These are phyloP conservation scores for Melanogaster broomeanus DNA, from an alignment of 768 basidiomycete genomes.

Conservation along the genomic window DNA sequence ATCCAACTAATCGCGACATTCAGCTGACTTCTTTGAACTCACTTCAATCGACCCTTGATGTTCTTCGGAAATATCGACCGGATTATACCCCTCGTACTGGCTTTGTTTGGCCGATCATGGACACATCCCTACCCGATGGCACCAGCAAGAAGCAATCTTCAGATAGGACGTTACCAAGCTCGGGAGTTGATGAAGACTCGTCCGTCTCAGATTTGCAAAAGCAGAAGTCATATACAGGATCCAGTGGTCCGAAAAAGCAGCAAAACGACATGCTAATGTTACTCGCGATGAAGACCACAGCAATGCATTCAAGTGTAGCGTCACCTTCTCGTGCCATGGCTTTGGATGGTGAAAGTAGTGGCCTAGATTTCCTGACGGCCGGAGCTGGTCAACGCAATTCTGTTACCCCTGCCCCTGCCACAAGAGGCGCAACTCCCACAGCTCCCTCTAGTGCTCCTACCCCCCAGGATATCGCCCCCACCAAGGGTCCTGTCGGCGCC, in stretches of 20 bases:
- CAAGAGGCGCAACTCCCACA: slow-evolving; percentile 33
- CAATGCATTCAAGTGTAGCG: slow-evolving; percentile 61
- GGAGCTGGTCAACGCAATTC: slow-evolving; percentile 32
- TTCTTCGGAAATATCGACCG: slow-evolving; percentile 71
- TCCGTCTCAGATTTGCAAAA: slow-evolving; percentile 19
- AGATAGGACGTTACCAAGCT: slow-evolving; percentile 26
- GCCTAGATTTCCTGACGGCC: slow-evolving; percentile 27
- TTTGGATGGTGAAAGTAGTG: slow-evolving; percentile 25
- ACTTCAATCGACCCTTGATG: slow-evolving; percentile 75
- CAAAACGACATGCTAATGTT: slow-evolving; percentile 70
- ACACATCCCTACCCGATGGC: slow-evolving; percentile 47
- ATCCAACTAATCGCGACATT: neutral
- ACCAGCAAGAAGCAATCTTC: slow-evolving; percentile 40
- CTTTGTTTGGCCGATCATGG: slow-evolving; percentile 82
- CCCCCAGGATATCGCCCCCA: slow-evolving; percentile 44
- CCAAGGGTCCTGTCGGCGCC: slow-evolving; percentile 50
- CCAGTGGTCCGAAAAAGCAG: slow-evolving; percentile 49
- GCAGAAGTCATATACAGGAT: slow-evolving; percentile 18
- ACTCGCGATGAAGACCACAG: slow-evolving; percentile 81
- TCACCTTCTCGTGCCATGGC: slow-evolving; percentile 43
- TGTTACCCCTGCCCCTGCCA: slow-evolving; percentile 37
- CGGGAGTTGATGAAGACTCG: slow-evolving; percentile 21
- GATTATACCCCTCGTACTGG: slow-evolving; percentile 83
- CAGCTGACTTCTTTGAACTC: slow-evolving; percentile 71
- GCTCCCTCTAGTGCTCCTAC: slow-evolving; percentile 35